Evolutionary conservation across 257 asterid species (phyloP).

Genomic region (Scutellaria barbata): DNA sequence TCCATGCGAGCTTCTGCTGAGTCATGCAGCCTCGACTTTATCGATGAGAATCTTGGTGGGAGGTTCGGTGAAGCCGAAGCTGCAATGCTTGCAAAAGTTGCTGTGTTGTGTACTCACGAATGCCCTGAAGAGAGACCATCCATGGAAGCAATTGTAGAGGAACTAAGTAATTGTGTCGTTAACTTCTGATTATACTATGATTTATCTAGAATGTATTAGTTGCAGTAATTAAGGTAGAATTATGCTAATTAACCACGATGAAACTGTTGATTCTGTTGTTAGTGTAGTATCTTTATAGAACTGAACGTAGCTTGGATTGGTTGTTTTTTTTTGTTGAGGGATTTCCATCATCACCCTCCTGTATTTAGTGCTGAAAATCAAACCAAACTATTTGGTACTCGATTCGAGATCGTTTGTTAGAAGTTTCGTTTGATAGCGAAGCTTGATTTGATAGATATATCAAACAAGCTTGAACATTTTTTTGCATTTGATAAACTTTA

Average conservation of each 20-base stretch:
- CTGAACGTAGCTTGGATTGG: conserved; percentile 18
- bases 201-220: conserved; percentile 19
- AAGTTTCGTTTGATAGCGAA: too few species aligned
- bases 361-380: conserved; percentile 7
- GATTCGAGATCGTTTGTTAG: too few species aligned
- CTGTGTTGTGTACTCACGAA: conserved; percentile 66
- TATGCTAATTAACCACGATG: conserved; percentile 38
- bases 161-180: conserved; percentile 39
- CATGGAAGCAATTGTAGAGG: conserved; percentile 56
- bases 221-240: conserved; percentile 34
- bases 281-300: not conserved
- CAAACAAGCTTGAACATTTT: too few species aligned
- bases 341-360: conserved; percentile 35
- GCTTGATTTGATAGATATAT: too few species aligned
- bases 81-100: conserved; percentile 53
- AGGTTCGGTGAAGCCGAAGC: conserved; percentile 62
- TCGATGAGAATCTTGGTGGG: conserved; percentile 66
- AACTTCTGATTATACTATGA: conserved; percentile 18
- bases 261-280: conserved; percentile 40
- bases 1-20: conserved; percentile 67
- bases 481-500: too few species aligned
- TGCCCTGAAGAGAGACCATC: conserved; percentile 77
- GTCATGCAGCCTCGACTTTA: conserved; percentile 54
- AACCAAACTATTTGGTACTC: too few species aligned
- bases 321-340: conserved; percentile 30